Percentiles rank a stretch among this genome's conserved stretches.
phyloP scores from a whole-genome alignment of 768 basidiomycete species.

The Termitomyces eurrhizus region DNA sequence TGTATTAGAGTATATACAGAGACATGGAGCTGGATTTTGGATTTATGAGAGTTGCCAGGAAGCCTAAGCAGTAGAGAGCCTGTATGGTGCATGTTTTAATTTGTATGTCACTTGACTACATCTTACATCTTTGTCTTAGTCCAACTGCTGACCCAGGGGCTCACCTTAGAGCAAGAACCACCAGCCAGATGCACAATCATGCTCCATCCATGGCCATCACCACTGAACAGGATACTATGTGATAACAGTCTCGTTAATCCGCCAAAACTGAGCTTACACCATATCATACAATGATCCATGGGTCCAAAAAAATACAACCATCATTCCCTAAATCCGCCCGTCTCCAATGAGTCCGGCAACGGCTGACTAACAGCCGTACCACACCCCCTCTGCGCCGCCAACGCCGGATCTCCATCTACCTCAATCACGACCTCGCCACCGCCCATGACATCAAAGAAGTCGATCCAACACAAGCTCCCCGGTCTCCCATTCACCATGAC shows the following conservation, averaged over 20 bases:
- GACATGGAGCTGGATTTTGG: no score
- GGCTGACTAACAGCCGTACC: conserved; percentile 24
- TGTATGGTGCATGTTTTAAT: no score
- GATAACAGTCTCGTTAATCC: not conserved
- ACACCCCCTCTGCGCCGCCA: conserved; percentile 35
- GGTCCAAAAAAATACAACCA: not conserved
- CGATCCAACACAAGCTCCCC: conserved; percentile 39
- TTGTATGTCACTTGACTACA: no score
- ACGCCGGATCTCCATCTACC: conserved; percentile 34
- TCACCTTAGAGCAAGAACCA: no score
- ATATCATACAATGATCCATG: not conserved
- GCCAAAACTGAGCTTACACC: not conserved
- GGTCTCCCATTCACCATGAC: conserved; percentile 37
- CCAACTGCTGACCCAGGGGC: no score
- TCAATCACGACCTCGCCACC: conserved; percentile 42
- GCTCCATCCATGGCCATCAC: no score
- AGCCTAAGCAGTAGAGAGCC: no score
- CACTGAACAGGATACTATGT: not conserved
- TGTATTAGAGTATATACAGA: no score
- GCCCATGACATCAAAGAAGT: conserved; percentile 39
- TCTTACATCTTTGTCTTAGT: no score
- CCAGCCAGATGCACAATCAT: no score
- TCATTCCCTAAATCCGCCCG: conserved; percentile 30
- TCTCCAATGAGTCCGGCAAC: conserved; percentile 37
- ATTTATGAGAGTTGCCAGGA: no score